phyloP scores from a whole-genome alignment of 1,284 basidiomycete species.

The Cerrena zonata region DNA sequence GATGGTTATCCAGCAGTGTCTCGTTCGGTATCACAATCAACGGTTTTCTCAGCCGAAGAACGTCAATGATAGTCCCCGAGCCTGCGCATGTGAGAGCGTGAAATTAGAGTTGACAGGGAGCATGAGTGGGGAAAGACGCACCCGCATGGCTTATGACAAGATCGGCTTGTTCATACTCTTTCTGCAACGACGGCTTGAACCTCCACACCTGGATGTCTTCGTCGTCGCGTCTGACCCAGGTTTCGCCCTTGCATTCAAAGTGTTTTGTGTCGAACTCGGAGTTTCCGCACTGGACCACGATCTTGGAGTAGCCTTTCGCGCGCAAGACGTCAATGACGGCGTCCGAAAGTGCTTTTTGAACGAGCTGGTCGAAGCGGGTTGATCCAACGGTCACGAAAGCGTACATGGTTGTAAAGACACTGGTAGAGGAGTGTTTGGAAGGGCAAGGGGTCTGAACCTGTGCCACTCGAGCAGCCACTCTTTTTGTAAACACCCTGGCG shows the following conservation, averaged over 20 bases:
- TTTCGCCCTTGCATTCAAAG: conserved; percentile 16
- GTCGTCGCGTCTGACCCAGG: conserved; percentile 28
- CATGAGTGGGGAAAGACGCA: conserved; percentile 34
- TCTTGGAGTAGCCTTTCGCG: conserved; percentile 46
- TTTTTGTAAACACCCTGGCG: conserved; percentile 1
- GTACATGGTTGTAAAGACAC: conserved; percentile 37
- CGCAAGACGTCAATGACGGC: conserved; percentile 50
- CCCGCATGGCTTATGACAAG: conserved; percentile 91
- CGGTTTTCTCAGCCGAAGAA: conserved; percentile 66
- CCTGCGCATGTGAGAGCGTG: conserved; percentile 50
- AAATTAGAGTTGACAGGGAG: background rate
- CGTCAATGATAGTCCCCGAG: conserved; percentile 90
- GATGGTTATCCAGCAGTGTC: conserved; percentile 88
- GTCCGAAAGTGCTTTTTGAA: conserved; percentile 55
- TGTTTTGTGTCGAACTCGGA: conserved; percentile 20
- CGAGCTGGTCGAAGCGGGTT: conserved; percentile 77
- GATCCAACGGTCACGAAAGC: conserved; percentile 87
- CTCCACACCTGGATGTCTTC: conserved; percentile 59
- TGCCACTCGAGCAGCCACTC: background rate
- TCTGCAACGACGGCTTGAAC: conserved; percentile 68
- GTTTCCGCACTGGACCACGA: conserved; percentile 77
- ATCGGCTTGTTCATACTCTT: conserved; percentile 62
- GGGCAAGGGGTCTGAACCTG: background rate
- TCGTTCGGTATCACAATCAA: conserved; percentile 88
- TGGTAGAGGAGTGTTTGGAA: background rate